Base-by-base conservation (phyloP, 2,329 filamentous ascomycete species). In the Trichoderma guizhouense region DNA sequence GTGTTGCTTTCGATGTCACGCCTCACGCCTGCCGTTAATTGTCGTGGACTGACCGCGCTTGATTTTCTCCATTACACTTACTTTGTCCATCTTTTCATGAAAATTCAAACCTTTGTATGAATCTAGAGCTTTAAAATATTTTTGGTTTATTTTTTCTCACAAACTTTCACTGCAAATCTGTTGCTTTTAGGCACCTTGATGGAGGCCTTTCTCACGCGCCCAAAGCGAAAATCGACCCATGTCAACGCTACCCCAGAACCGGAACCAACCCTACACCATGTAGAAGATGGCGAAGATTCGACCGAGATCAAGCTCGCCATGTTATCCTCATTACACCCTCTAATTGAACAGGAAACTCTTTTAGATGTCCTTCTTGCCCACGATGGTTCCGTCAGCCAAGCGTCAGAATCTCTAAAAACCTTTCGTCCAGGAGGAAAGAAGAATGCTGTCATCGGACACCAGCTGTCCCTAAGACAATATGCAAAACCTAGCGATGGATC, bases 291-390 rank as follows among this genome's bases (percentile, higher is more conserved):
- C 18, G 89, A 94, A 18, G 93, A 97, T 61, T 91, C 92, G 1
- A 99, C 96, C 0, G 96, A 98, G 74, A 85, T 97, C 76, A 98
- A 98, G 78, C 83, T 99, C 15, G 94, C 94, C 1, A 84, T 97
- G 1, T 84, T 99, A 3, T 88, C 91, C 2, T 98, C 96, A 1
- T 82, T 98, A 0, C 87, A 94, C 75, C 89, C 93, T 0, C 79
- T 84, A 0, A 75, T 90, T 5, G 86, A 89, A 8, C 90, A 92
- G 61, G 88, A 91, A 43, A 84, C 86, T 0, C 84, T 98, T 0
- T 86, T 99, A 0, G 95, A 98, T 74, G 84, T 94, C 7, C 85
- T 98, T 0, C 84, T 97, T 0, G 90, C 90, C 0, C 90, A 93
- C 72, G 88, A 95, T 32, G 96, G 96, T 0, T 93, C 90, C 0